phyloP scores from a whole-genome alignment of 345 rosid species.

The Eucalyptus coolabah region DNA sequence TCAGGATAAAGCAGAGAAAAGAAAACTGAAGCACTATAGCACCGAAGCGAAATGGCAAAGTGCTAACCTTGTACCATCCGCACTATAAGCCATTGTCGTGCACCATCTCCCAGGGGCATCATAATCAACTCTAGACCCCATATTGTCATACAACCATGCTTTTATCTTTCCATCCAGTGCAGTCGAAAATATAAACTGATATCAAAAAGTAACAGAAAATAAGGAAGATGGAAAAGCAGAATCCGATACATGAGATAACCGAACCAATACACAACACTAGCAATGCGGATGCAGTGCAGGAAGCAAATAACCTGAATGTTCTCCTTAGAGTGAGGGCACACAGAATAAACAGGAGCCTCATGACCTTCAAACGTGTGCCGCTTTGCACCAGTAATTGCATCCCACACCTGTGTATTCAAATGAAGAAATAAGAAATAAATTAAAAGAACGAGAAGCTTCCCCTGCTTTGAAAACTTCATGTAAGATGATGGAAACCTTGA shows the following conservation, averaged over 20 bases:
- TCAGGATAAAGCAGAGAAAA: neutral
- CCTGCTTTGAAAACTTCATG: neutral
- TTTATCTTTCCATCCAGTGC: constrained; percentile 86
- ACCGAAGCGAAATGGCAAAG: neutral
- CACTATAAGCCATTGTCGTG: constrained; percentile 78
- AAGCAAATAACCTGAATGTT: constrained; percentile 17
- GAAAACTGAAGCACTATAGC: neutral
- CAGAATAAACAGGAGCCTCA: constrained; percentile 50
- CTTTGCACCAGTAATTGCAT: constrained; percentile 16
- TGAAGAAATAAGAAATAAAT: neutral
- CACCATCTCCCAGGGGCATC: constrained; percentile 82
- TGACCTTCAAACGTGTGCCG: constrained; percentile 36
- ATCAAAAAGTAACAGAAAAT: neutral
- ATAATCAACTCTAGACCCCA: constrained; percentile 84
- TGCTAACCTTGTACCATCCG: constrained; percentile 68
- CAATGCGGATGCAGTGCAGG: neutral
- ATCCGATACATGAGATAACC: neutral
- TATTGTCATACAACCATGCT: constrained; percentile 77
- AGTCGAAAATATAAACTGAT: constrained; percentile 81
- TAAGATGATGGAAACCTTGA: constrained; percentile 18
- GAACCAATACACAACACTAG: neutral
- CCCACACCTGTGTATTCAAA: constrained; percentile 26
- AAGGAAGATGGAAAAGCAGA: neutral
- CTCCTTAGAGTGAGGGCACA: constrained; percentile 38
- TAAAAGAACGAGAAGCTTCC: neutral